phyloP scores from a whole-genome alignment of 2,329 filamentous ascomycete species.

The Phaeomoniella chlamydospora region DNA sequence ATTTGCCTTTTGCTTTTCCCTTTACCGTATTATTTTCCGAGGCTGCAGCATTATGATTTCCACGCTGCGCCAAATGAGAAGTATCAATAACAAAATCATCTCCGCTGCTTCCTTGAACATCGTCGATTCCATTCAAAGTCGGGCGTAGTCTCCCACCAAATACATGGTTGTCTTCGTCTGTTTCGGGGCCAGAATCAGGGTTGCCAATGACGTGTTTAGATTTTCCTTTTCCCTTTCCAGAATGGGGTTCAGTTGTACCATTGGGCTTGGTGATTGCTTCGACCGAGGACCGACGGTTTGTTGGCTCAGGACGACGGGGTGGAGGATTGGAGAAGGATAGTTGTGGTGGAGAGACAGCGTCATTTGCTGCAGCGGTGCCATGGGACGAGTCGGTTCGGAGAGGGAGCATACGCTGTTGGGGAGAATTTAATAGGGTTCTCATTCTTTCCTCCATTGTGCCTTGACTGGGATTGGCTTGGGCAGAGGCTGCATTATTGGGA shows the following conservation, averaged over 20 bases:
- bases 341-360: constrained; percentile 1
- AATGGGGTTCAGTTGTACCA: constrained; percentile 5
- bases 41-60: no score
- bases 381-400: constrained; percentile 12
- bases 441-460: constrained; percentile 9
- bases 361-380: constrained; percentile 1
- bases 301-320: constrained; percentile 1
- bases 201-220: constrained; percentile 9
- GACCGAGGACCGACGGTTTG: not conserved
- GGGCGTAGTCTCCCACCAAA: no score
- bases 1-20: no score
- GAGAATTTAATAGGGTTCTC: constrained; percentile 20
- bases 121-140: no score
- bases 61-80: no score
- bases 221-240: constrained; percentile 10
- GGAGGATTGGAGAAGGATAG: not conserved
- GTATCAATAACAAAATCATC: constrained; percentile 8
- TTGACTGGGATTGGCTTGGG: constrained; percentile 1
- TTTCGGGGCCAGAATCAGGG: constrained; percentile 9
- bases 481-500: constrained; percentile 9
- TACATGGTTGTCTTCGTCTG: constrained; percentile 4
- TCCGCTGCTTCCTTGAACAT: no score
- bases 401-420: constrained; percentile 13
- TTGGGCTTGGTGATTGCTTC: constrained; percentile 3
- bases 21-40: no score